Evolutionary conservation across 805 yeast species (phyloP).

Genomic region (Saturnispora quitensis): DNA sequence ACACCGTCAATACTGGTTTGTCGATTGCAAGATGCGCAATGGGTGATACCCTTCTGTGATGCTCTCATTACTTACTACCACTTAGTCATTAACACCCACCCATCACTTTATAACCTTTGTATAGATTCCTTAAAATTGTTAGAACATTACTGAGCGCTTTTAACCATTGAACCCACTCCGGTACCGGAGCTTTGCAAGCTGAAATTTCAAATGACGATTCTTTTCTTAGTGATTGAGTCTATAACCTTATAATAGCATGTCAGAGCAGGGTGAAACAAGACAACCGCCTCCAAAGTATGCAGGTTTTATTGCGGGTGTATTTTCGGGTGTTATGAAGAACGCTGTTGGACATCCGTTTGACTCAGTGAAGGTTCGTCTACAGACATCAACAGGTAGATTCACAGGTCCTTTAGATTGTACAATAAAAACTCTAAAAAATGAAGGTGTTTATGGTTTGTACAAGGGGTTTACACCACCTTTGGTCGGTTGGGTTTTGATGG

Average conservation of each 20-base stretch:
- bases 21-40: conserved; percentile 89
- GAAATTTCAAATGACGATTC: background rate
- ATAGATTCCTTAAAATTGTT: background rate
- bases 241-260: background rate
- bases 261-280: conserved; percentile 5
- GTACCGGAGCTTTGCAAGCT: conserved; percentile 2
- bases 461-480: conserved; percentile 91
- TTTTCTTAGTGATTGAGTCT: background rate
- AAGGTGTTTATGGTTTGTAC: conserved; percentile 73
- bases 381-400: conserved; percentile 56
- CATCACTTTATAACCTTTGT: background rate
- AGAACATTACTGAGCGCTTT: background rate
- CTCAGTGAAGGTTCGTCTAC: conserved; percentile 79
- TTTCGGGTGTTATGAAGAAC: conserved; percentile 79
- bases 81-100: background rate
- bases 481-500: conserved; percentile 92
- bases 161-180: background rate
- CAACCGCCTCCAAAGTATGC: conserved; percentile 43
- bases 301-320: conserved; percentile 85
- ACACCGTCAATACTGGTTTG: conserved; percentile 84
- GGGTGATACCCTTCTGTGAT: conserved; percentile 75
- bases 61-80: background rate
- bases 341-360: conserved; percentile 93
- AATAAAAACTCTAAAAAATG: conserved; percentile 56
- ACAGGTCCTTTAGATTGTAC: conserved; percentile 80